Percentiles rank a stretch among this genome's conserved stretches.
phyloP scores from a whole-genome alignment of 805 yeast genomes.

The Hanseniaspora guilliermondii region DNA sequence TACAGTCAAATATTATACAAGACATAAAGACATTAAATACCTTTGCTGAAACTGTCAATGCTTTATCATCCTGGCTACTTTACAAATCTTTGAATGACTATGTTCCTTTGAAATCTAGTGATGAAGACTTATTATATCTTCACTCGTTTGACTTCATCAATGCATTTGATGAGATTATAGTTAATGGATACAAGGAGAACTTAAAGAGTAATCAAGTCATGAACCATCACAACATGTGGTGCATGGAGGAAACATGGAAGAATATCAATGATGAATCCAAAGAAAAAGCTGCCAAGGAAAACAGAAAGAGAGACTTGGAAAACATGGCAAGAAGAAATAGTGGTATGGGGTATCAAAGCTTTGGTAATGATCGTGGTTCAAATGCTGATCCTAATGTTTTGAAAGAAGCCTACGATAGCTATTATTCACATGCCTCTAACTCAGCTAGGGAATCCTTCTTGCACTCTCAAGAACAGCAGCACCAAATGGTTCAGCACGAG shows the following conservation, averaged over 20 bases:
- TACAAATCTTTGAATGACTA: conserved; percentile 11
- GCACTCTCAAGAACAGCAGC: conserved; percentile 17
- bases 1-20: conserved; percentile 81
- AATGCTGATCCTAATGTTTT: conserved; percentile 25
- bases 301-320: conserved; percentile 88
- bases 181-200: conserved; percentile 82
- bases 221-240: conserved; percentile 91
- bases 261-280: conserved; percentile 94
- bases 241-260: conserved; percentile 96
- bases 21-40: conserved; percentile 86
- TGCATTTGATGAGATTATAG: conserved; percentile 89
- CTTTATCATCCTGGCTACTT: conserved; percentile 33
- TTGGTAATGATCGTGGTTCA: conserved; percentile 24
- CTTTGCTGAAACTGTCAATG: conserved; percentile 69
- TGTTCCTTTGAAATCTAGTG: conserved; percentile 37
- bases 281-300: conserved; percentile 93
- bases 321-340: conserved; percentile 60
- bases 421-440: conserved; percentile 29
- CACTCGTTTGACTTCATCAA: conserved; percentile 78
- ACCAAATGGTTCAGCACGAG: conserved; percentile 14
- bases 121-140: conserved; percentile 70
- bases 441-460: conserved; percentile 29
- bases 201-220: conserved; percentile 68
- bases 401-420: conserved; percentile 30
- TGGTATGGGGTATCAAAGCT: conserved; percentile 23